Evolutionary conservation across 345 rosid species (phyloP).

Genomic region (Hevea brasiliensis): DNA sequence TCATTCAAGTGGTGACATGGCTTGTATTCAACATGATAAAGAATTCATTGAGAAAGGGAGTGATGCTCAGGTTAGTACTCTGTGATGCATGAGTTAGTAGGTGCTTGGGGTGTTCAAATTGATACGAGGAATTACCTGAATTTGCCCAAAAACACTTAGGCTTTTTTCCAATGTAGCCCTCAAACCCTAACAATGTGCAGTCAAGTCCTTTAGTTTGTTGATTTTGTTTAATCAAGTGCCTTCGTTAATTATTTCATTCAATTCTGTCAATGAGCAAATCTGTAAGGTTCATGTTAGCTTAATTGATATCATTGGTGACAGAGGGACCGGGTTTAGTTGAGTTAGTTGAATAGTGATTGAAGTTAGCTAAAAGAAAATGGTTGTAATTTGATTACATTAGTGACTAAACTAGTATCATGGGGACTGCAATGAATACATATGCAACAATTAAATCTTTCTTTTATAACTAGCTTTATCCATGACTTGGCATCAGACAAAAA

Average conservation of each 20-base stretch:
- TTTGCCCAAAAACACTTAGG: neutral
- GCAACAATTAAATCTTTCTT: neutral
- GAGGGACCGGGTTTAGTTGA: neutral
- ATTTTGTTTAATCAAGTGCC: neutral
- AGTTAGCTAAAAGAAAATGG: neutral
- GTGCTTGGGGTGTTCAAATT: neutral
- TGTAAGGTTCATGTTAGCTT: neutral
- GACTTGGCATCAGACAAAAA: neutral
- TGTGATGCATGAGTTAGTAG: neutral
- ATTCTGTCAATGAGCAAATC: neutral
- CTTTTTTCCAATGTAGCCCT: neutral
- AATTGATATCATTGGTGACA: neutral
- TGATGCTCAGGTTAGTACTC: constrained; percentile 69
- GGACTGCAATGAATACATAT: neutral
- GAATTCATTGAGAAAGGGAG: constrained; percentile 56
- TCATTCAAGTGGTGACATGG: constrained; percentile 46
- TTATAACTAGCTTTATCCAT: neutral
- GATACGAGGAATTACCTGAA: neutral
- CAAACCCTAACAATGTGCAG: neutral
- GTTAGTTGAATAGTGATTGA: neutral
- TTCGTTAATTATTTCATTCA: neutral
- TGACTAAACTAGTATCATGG: neutral
- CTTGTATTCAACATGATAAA: constrained; percentile 37
- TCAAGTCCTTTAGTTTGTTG: neutral
- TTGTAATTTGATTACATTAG: neutral